These are phyloP conservation scores for Claviceps purpurea DNA, from an alignment of 2,329 filamentous ascomycete species.

Conservation along the genomic window DNA sequence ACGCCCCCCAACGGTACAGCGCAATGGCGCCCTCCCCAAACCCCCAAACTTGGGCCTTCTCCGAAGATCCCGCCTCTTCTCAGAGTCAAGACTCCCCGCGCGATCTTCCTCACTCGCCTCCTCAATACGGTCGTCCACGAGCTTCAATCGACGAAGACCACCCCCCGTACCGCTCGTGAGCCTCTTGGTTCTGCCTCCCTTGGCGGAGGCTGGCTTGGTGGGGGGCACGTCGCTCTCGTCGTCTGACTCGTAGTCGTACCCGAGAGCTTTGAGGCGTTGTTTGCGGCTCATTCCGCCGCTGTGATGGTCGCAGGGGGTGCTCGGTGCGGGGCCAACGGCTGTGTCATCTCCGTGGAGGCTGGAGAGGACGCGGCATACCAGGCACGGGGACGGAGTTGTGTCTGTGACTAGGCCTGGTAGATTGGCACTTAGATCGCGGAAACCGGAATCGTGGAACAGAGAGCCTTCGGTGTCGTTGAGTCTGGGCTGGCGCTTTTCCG, in stretches of 20 bases:
- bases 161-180: constrained; percentile 4
- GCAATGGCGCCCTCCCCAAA: neutral
- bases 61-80: neutral
- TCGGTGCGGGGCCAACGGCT: neutral
- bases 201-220: neutral
- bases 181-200: constrained; percentile 3
- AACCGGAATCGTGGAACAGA: constrained; percentile 22
- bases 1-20: neutral
- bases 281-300: constrained; percentile 8
- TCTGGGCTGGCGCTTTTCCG: constrained; percentile 7
- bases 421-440: constrained; percentile 19
- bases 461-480: constrained; percentile 22
- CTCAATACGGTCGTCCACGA: constrained; percentile 6
- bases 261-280: constrained; percentile 11
- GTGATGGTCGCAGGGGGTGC: constrained; percentile 4
- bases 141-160: constrained; percentile 6
- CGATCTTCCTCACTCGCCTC: constrained; percentile 5
- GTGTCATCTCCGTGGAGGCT: neutral
- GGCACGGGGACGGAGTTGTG: constrained; percentile 1
- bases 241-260: constrained; percentile 14
- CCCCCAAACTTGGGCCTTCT: neutral
- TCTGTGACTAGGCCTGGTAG: constrained; percentile 17
- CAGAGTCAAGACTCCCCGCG: neutral
- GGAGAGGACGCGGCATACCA: constrained; percentile 6
- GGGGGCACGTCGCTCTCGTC: constrained; percentile 5